These are phyloP conservation scores for Vitis rupestris DNA, from an alignment of 164 flowering plant genomes.

Conservation along the genomic window DNA sequence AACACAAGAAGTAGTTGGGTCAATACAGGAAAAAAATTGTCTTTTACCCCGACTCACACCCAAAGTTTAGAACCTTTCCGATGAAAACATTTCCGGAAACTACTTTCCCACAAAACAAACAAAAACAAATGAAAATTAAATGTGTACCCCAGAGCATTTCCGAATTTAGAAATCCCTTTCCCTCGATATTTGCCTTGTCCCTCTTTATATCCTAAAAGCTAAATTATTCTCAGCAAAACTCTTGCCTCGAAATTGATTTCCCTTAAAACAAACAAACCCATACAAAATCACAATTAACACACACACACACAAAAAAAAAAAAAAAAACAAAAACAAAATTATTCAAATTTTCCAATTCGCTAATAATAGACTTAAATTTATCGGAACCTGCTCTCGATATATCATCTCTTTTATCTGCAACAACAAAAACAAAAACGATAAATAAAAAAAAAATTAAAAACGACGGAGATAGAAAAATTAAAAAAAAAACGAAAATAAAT, in stretches of 20 bases:
- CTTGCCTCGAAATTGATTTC: too few relatives aligned
- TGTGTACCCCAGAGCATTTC: too few relatives aligned
- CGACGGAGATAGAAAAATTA: background rate
- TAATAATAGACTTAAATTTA: slow-evolving; percentile 49
- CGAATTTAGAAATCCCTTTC: too few relatives aligned
- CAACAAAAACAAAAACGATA: background rate
- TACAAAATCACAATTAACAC: background rate
- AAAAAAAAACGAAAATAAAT: background rate
- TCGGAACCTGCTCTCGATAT: slow-evolving; percentile 46
- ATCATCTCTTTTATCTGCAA: slow-evolving; percentile 70
- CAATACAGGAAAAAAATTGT: too few relatives aligned
- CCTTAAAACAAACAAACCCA: background rate
- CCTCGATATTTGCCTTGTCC: too few relatives aligned
- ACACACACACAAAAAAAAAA: background rate
- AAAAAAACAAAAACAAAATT: slow-evolving; percentile 39
- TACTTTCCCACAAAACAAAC: background rate
- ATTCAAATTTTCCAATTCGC: slow-evolving; percentile 69
- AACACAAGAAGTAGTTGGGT: too few relatives aligned
- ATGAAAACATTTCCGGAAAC: background rate
- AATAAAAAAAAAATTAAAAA: background rate
- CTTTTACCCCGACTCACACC: too few relatives aligned
- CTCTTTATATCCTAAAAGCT: too few relatives aligned
- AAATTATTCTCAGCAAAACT: too few relatives aligned
- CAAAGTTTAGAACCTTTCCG: background rate
- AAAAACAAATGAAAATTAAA: too few relatives aligned